Base-by-base conservation (phyloP, 129 eudicot species). In the Tanacetum coccineum region DNA sequence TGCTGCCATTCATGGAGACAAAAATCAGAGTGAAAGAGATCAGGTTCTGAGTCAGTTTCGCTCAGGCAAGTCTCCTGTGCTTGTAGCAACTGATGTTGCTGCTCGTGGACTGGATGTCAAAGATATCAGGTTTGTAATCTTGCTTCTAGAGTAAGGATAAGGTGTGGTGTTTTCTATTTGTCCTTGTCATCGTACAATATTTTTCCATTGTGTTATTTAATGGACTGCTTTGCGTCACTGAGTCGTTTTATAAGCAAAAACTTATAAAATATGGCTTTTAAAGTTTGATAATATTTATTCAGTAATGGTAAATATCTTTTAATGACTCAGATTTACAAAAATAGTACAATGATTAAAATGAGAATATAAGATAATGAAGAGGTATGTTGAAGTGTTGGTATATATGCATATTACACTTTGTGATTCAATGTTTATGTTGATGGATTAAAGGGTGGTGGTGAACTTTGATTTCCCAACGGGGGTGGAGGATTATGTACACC, bases 81-180 rank as follows among this genome's bases (percentile, higher is more conserved):
- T 93, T 64, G 98, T 93, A 13, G 98, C 96, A 32, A 93, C 98
- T 54, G 98, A 93, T 82, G 98, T 93, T 72, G 98, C 98, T 64
- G 98, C 98, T 32, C 98, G 96, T 63, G 98, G 98, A 44, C 82
- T 93, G 58, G 98, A 93, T 72, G 61, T 93, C 53, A 93, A 92
- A 81, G 42, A 36, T 36, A 36, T 36, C 42, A 36, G 42, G 42
- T 36, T 36, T 36, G 42, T 36, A 6, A 36, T 36, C 42, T 36
- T 36, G 42, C 42, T 36, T 9, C 6, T 36, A 36, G 42, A 36
- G 5, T 9, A 36, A 9, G 42, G 6, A 36, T 36, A 6, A 6
- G 5, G 42, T 36, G 6, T 36, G 42, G 42, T 6, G 42, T 36
- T 36, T 36, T 6, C 6, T 9, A 8, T 36, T 36, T 36, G 42